Conservation (phyloP, 441 rosid genomes). For the Arabidopsis lyrata region DNA sequence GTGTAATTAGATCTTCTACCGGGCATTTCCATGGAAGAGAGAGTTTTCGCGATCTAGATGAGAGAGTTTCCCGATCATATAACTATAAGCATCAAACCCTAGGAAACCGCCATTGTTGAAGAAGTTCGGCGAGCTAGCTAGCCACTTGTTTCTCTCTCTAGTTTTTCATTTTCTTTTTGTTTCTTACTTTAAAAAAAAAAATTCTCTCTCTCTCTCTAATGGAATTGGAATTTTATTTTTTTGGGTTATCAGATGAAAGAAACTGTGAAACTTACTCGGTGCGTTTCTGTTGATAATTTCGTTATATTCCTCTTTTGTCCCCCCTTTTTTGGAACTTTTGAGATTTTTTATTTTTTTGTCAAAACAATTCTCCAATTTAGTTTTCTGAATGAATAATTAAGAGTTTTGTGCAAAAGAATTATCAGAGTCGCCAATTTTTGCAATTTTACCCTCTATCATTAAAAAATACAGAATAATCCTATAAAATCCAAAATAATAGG, state of each 20-base stretch:
- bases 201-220: conserved; percentile 38
- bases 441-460: too few species aligned
- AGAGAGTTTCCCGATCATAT: conserved; percentile 27
- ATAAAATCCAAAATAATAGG: too few species aligned
- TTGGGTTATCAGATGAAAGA: conserved; percentile 43
- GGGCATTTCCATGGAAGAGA: conserved; percentile 80
- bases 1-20: conserved; percentile 89
- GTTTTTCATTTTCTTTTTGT: conserved; percentile 16
- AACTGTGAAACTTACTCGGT: conserved; percentile 32
- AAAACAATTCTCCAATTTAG: neutral
- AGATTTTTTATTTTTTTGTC: neutral
- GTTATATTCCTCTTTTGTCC: conserved; percentile 43
- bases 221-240: conserved; percentile 34
- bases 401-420: too few species aligned
- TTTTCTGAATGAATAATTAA: too few species aligned
- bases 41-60: conserved; percentile 30
- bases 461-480: too few species aligned
- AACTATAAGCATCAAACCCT: conserved; percentile 57
- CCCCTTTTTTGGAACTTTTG: conserved; percentile 20
- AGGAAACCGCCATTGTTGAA: conserved; percentile 60
- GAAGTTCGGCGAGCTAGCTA: conserved; percentile 36
- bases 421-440: too few species aligned
- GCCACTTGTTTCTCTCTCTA: conserved; percentile 48
- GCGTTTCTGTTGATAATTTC: conserved; percentile 51
- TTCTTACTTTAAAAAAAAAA: neutral